A percentile compares a stretch with the other conserved stretches of the same genome.
These are phyloP conservation scores for Podila minutissima DNA, from an alignment of 192 early-diverging fungal genomes.

Conservation along the genomic window DNA sequence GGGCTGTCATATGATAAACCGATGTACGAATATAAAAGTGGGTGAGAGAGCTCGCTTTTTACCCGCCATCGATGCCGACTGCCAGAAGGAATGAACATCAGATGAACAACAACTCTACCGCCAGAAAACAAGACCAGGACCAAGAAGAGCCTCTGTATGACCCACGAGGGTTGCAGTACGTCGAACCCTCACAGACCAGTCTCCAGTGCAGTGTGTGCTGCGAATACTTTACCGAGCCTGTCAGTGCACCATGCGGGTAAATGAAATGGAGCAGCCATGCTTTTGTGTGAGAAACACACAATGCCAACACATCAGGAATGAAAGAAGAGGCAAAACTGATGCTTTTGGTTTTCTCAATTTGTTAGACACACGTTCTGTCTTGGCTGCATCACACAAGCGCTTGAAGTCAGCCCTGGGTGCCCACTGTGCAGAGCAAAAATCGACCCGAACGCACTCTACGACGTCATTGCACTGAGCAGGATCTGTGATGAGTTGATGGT, in stretches of 20 bases:
- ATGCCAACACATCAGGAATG: background rate
- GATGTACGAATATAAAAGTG: no score
- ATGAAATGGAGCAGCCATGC: background rate
- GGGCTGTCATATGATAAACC: no score
- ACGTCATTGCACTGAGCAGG: slow-evolving; percentile 67
- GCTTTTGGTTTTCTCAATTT: slow-evolving; percentile 2
- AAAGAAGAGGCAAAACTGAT: background rate
- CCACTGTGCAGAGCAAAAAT: slow-evolving; percentile 69
- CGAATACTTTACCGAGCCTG: slow-evolving; percentile 50
- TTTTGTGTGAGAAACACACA: no score
- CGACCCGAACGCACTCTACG: slow-evolving; percentile 50
- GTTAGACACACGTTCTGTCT: slow-evolving; percentile 75
- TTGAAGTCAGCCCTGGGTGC: slow-evolving; percentile 58
- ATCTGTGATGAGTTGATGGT: slow-evolving; percentile 76
- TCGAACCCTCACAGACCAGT: slow-evolving; percentile 43
- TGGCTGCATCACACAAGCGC: slow-evolving; percentile 64
- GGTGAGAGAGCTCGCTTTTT: background rate
- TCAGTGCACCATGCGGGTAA: slow-evolving; percentile 51
- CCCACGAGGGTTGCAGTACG: slow-evolving; percentile 40
- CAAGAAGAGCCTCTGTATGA: slow-evolving; percentile 29
- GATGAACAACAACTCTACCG: background rate
- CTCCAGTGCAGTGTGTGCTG: slow-evolving; percentile 53
- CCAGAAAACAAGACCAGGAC: background rate
- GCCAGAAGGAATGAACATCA: slow-evolving; percentile 4
- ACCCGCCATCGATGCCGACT: background rate